Conservation (phyloP, 2,329 filamentous ascomycete species). For the Mycogone perniciosa region DNA sequence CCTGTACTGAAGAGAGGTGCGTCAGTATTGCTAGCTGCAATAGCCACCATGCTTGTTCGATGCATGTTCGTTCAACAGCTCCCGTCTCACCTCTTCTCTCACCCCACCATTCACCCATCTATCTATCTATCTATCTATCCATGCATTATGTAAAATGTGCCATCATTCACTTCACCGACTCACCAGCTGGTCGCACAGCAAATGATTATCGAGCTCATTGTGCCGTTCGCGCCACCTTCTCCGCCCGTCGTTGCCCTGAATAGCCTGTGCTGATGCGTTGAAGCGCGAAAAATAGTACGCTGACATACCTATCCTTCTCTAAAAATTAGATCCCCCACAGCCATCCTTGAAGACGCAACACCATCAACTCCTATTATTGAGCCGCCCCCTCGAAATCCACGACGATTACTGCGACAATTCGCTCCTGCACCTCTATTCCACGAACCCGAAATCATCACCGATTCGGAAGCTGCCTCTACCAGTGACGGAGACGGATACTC, state of each 20-base stretch:
- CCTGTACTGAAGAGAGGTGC: no score
- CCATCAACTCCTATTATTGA: conserved; percentile 23
- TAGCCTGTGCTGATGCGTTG: background rate
- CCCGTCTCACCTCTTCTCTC: no score
- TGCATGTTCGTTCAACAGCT: background rate
- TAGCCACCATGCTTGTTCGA: background rate
- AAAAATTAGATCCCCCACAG: conserved; percentile 1
- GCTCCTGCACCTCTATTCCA: conserved; percentile 47
- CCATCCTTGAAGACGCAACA: background rate
- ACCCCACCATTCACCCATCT: no score
- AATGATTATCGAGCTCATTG: no score
- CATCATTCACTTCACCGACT: no score
- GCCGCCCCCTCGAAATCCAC: conserved; percentile 32
- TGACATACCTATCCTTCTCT: conserved; percentile 6
- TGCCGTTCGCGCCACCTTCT: no score
- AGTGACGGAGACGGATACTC: conserved; percentile 27
- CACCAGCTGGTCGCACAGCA: no score
- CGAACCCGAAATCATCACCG: conserved; percentile 11
- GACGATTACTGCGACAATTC: conserved; percentile 21
- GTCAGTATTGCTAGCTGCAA: no score
- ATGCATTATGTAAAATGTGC: no score
- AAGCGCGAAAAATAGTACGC: background rate
- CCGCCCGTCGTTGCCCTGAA: no score
- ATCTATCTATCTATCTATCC: no score
- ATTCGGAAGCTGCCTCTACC: conserved; percentile 12